phyloP scores from a whole-genome alignment of 2,329 filamentous ascomycete species.

The Epichloe aotearoae region DNA sequence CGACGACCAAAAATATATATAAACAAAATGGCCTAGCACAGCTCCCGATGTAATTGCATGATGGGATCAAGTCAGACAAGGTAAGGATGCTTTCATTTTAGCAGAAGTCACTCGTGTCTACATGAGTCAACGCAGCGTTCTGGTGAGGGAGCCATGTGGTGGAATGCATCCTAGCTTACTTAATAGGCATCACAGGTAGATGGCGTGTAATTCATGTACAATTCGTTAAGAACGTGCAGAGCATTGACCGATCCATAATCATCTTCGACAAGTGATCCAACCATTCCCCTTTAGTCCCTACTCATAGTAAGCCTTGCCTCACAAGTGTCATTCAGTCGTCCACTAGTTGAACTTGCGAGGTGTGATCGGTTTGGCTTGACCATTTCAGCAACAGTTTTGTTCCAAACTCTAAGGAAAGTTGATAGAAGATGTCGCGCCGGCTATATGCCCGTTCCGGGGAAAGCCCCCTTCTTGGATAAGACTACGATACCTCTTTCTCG shows the following conservation, averaged over 20 bases:
- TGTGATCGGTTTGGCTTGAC: too few relatives aligned
- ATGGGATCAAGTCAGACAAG: neutral
- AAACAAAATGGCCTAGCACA: neutral
- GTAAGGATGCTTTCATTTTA: neutral
- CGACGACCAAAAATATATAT: too few relatives aligned
- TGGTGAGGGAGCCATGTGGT: neutral
- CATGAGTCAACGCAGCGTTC: neutral
- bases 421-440: neutral
- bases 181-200: neutral
- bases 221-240: neutral
- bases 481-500: conserved; percentile 84
- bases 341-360: neutral
- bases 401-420: neutral
- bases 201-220: neutral
- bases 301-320: neutral
- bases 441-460: conserved; percentile 72
- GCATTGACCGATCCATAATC: neutral
- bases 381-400: neutral
- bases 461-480: conserved; percentile 82
- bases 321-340: neutral
- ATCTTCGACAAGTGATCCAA: neutral
- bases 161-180: too few relatives aligned
- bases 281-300: neutral
- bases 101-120: neutral
- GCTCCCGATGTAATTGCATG: neutral